Percentiles rank a stretch among this genome's conserved stretches.
Conservation (phyloP, 805 yeast genomes). For the Lachancea sp. region DNA sequence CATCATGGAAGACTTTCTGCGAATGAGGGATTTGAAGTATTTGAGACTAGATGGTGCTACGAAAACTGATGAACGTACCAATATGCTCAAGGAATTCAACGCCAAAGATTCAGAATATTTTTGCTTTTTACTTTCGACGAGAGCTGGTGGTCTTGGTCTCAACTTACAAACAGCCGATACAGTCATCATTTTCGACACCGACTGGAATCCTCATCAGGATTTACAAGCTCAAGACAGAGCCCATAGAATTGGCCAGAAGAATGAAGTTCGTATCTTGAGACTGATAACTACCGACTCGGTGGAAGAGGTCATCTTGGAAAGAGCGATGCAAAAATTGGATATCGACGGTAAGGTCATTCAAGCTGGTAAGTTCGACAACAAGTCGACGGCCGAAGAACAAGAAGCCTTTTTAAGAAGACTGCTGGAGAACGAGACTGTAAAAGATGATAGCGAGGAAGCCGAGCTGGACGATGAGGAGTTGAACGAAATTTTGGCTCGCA, state of each 20-base stretch:
- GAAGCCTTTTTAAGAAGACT: conserved; percentile 69
- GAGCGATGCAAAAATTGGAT: conserved; percentile 77
- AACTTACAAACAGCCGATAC: conserved; percentile 86
- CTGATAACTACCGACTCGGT: conserved; percentile 77
- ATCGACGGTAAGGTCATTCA: conserved; percentile 87
- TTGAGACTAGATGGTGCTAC: conserved; percentile 78
- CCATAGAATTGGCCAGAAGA: conserved; percentile 84
- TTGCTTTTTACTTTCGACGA: conserved; percentile 70
- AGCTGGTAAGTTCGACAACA: conserved; percentile 85
- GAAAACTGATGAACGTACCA: conserved; percentile 77
- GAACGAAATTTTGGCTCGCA: conserved; percentile 65
- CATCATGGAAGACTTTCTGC: conserved; percentile 77
- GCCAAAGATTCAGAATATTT: conserved; percentile 72
- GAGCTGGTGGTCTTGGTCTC: conserved; percentile 87
- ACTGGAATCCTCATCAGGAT: conserved; percentile 91
- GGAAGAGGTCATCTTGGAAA: conserved; percentile 74
- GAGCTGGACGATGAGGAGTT: conserved; percentile 66
- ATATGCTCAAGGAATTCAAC: conserved; percentile 65
- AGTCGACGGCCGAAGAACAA: conserved; percentile 81
- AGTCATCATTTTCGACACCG: conserved; percentile 79
- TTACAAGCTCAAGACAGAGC: conserved; percentile 88
- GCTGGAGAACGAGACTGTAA: conserved; percentile 60
- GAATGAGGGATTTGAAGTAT: conserved; percentile 60
- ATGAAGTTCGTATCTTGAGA: conserved; percentile 76
- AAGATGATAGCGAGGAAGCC: conserved; percentile 34